Percentiles rank a stretch among this genome's conserved stretches.
Evolutionary conservation across 306 rosid species (phyloP).

Genomic region (Cucurbita pepo): DNA sequence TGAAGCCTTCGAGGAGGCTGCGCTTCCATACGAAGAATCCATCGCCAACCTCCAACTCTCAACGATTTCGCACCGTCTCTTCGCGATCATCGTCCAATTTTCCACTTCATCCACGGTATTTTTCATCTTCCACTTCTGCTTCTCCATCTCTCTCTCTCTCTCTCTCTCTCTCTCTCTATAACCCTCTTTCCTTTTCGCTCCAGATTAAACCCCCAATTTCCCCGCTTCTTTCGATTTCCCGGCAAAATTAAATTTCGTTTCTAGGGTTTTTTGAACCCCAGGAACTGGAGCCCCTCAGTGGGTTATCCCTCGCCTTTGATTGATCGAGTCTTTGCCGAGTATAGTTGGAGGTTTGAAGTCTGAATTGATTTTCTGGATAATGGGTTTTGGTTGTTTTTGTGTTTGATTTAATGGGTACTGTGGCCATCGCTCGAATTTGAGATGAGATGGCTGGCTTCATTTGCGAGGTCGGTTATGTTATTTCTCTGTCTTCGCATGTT

Average conservation of each 20-base stretch:
- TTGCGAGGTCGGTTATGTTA: neutral
- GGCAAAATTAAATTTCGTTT: slow-evolving; percentile 11
- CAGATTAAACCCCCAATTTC: neutral
- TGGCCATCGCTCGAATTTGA: neutral
- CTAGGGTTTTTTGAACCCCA: slow-evolving; percentile 6
- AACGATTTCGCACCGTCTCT: neutral
- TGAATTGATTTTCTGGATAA: neutral
- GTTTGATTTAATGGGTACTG: neutral
- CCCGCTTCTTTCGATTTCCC: slow-evolving; percentile 5
- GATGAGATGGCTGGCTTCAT: neutral
- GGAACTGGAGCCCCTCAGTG: neutral
- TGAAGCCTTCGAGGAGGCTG: neutral
- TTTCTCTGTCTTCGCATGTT: neutral
- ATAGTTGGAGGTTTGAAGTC: neutral
- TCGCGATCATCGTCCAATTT: neutral
- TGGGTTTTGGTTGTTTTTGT: neutral
- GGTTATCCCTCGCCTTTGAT: neutral
- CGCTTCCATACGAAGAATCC: slow-evolving; percentile 16
- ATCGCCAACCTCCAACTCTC: slow-evolving; percentile 15
- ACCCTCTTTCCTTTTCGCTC: neutral
- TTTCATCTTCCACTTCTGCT: neutral
- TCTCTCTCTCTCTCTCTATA: neutral
- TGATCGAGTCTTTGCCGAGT: neutral
- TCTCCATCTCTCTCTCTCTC: neutral
- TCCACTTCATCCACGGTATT: neutral